Percentiles rank a stretch among this genome's conserved stretches.
phyloP scores from a whole-genome alignment of 2,329 filamentous ascomycete species.

The Trichophyton schoenleinii region DNA sequence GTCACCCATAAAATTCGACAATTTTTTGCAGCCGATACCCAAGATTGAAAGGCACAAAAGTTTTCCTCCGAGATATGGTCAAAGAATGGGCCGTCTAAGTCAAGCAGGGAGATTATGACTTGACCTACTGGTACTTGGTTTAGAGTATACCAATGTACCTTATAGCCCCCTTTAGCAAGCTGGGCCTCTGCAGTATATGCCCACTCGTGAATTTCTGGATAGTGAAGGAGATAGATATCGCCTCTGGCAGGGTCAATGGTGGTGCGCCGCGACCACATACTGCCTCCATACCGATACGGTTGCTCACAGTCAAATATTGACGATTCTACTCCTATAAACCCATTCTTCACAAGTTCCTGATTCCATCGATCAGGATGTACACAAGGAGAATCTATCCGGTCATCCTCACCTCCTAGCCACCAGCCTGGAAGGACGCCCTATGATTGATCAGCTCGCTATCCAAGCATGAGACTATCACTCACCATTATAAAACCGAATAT shows the following conservation, averaged over 20 bases:
- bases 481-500: background rate
- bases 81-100: background rate
- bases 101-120: background rate
- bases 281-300: background rate
- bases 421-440: conserved; percentile 8
- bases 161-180: background rate
- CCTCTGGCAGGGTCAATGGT: background rate
- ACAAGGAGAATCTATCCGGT: background rate
- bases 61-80: background rate
- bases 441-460: background rate
- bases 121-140: background rate
- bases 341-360: background rate
- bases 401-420: conserved; percentile 8
- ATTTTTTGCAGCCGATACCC: background rate
- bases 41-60: conserved; percentile 13
- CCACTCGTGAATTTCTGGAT: background rate
- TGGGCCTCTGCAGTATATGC: background rate
- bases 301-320: background rate
- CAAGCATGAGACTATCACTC: too few species aligned
- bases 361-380: conserved; percentile 3
- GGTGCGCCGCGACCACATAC: background rate
- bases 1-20: conserved; percentile 10
- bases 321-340: conserved; percentile 4
- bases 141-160: background rate
- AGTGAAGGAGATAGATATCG: background rate